Evolutionary conservation across 108 stramenopile genomes (phyloP), one percentile per base, ranked within the genome.

Genomic region (Mediolabrus comicus): DNA sequence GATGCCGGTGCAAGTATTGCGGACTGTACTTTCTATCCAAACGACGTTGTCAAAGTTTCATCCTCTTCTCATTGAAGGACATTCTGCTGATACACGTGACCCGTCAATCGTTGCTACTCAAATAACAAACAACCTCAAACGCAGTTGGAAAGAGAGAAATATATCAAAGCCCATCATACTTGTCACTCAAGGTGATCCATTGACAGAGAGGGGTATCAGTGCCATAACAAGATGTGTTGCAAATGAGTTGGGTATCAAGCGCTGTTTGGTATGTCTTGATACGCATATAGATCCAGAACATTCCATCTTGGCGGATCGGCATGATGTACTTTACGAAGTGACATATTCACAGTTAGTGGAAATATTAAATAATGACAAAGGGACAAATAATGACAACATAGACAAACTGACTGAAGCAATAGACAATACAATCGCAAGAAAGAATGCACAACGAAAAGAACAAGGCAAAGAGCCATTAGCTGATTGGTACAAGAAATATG

Each of bases 181-280:
- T 0, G 59, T 77, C 4, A 66, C 71, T 3, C 76, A 77, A 58
- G 76, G 76, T 4, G 76, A 77, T 59, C 76, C 76, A 27, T 30
- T 72, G 32, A 27, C 70, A 11, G 64, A 72, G 12, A 43, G 12
- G 34, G 76, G 76, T 2, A 77, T 77, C 1, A 52, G 57, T 33
- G 76, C 76, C 41, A 77, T 77, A 11, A 66, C 76, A 3, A 33
- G 71, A 53, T 4, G 2, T 12, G 76, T 77, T 1, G 43, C 71
- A 11, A 55, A 66, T 28, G 56, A 60, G 34, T 33, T 77, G 41
- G 34, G 43, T 19, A 29, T 72, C 12, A 65, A 66, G 19, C 29
- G 65, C 27, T 71, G 76, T 30, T 33, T 77, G 43, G 65, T 77
- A 12, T 59, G 57, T 36, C 39, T 77, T 5, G 76, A 77, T 72